Conservation (phyloP, 148 eudicot genomes). For the Fagopyrum tataricum region DNA sequence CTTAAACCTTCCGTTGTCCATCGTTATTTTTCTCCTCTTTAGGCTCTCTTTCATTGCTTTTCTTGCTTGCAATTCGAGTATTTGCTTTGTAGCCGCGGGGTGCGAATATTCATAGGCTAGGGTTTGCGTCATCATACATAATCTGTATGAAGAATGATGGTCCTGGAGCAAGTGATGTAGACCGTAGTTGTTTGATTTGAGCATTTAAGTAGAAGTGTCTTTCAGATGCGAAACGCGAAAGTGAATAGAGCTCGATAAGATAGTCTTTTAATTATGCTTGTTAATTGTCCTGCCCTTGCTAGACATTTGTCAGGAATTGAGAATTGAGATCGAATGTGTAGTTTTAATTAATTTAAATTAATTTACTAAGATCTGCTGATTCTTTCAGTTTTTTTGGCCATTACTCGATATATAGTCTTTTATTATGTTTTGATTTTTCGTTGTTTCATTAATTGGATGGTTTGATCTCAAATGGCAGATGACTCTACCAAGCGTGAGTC, state of each 20-base stretch:
- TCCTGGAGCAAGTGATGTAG: background rate
- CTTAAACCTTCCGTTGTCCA: too few species aligned
- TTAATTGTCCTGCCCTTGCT: background rate
- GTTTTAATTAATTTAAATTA: background rate
- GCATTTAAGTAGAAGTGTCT: background rate
- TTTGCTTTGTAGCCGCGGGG: background rate
- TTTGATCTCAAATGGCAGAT: slow-evolving; percentile 44
- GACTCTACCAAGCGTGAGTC: slow-evolving; percentile 78
- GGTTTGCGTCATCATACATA: background rate
- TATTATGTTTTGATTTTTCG: background rate
- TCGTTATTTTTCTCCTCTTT: too few species aligned
- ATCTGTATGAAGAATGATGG: background rate
- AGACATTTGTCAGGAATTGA: background rate
- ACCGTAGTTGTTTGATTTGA: background rate
- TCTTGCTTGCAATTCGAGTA: background rate
- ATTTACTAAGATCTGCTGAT: background rate
- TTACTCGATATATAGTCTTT: background rate
- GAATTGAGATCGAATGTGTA: background rate
- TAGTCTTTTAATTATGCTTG: too few species aligned
- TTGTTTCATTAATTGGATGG: background rate
- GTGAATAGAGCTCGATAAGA: too few species aligned
- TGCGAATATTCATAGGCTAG: background rate
- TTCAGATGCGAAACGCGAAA: background rate
- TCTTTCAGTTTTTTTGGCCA: background rate
- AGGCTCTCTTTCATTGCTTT: too few species aligned